Conservation (phyloP, 257 asterid genomes). For the Solanum chmielewskii region DNA sequence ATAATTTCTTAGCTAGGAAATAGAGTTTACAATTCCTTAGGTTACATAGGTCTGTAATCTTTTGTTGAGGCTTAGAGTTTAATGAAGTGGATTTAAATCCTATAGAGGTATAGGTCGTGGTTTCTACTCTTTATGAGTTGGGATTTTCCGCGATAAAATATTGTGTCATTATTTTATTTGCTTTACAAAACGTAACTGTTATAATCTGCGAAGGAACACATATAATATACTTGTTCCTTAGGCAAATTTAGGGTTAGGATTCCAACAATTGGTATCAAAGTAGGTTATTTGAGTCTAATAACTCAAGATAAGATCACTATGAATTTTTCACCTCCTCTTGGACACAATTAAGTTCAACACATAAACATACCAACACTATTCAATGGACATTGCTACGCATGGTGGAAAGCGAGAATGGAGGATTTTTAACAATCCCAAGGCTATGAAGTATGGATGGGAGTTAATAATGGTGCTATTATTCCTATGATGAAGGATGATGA, state of each 20-base stretch:
- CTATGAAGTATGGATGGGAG: neutral
- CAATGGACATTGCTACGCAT: neutral
- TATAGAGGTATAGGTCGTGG: neutral
- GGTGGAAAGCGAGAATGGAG: neutral
- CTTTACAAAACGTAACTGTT: neutral
- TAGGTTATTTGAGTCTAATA: too few species aligned
- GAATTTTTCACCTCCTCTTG: neutral
- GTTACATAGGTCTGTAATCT: neutral
- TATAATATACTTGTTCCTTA: neutral
- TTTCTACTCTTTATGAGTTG: neutral
- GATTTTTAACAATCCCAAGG: neutral
- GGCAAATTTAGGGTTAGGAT: neutral
- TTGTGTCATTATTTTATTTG: neutral
- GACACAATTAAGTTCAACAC: neutral
- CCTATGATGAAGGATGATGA: neutral
- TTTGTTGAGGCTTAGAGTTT: neutral
- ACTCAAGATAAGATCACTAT: neutral
- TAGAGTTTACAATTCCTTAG: too few species aligned
- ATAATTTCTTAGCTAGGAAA: too few species aligned
- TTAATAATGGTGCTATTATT: neutral
- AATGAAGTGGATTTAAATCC: too few species aligned
- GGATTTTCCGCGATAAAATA: neutral
- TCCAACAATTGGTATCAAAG: neutral
- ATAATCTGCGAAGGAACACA: neutral
- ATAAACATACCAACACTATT: neutral